Evolutionary conservation across 106 monocot genomes (phyloP).

Genomic region (Acorus calamus): DNA sequence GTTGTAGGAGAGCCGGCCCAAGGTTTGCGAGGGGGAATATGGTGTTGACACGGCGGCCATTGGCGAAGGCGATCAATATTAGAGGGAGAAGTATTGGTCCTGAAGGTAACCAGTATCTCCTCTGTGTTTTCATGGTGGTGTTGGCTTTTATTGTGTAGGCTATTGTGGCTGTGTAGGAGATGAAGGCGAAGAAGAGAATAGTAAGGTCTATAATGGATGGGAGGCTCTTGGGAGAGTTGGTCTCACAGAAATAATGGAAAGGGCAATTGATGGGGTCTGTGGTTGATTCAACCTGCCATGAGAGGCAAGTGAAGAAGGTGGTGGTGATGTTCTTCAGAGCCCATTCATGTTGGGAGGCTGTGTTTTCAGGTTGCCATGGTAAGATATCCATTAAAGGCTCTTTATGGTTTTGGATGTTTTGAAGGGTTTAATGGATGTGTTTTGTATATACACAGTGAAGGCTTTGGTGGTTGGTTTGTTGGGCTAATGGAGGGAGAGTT

Average conservation of each 20-base stretch:
- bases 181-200: constrained; percentile 28
- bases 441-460: no score
- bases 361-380: not conserved
- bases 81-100: constrained; percentile 59
- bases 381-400: constrained; percentile 7
- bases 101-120: constrained; percentile 53
- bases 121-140: not conserved
- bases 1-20: constrained; percentile 54
- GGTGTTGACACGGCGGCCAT: constrained; percentile 51
- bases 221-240: constrained; percentile 39
- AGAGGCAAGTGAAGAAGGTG: constrained; percentile 65
- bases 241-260: constrained; percentile 77
- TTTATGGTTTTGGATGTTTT: no score
- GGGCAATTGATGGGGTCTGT: constrained; percentile 39
- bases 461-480: no score
- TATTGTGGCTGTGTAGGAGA: constrained; percentile 27
- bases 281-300: constrained; percentile 74
- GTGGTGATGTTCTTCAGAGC: constrained; percentile 18
- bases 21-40: constrained; percentile 45
- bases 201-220: constrained; percentile 32
- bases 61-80: constrained; percentile 44
- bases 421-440: no score
- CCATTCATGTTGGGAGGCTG: constrained; percentile 10
- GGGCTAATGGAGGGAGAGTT: no score
- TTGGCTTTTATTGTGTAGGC: constrained; percentile 25